Percentiles rank a stretch among this genome's conserved stretches.
These are phyloP conservation scores for Staphylotrichum tortipilum DNA, from an alignment of 495 filamentous ascomycete species.

Conservation along the genomic window DNA sequence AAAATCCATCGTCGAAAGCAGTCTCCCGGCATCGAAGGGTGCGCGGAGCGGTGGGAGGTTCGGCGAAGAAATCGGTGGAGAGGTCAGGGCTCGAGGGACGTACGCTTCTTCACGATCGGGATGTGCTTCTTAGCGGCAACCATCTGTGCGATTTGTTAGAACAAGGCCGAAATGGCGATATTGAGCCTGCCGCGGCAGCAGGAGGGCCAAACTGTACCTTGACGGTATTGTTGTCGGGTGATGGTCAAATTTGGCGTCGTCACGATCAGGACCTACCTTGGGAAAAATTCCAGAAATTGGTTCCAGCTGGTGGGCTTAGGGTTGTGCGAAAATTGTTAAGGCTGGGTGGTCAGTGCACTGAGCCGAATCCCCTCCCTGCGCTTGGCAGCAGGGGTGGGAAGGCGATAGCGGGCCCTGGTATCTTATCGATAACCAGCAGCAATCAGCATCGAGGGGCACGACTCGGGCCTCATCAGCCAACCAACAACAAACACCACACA, in stretches of 20 bases:
- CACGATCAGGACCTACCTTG: slow-evolving; percentile 27
- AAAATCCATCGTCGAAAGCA: not conserved
- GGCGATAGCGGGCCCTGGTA: not conserved
- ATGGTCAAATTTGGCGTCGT: slow-evolving; percentile 35
- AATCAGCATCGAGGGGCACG: not conserved
- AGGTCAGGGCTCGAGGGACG: slow-evolving; percentile 32
- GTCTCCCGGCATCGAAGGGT: not conserved
- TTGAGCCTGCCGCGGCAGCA: not conserved
- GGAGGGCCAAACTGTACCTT: slow-evolving; percentile 31
- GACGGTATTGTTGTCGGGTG: slow-evolving; percentile 37
- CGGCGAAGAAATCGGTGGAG: slow-evolving; percentile 9
- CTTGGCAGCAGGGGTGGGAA: slow-evolving; percentile 4
- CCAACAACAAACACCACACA: no score
- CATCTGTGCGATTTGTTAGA: slow-evolving; percentile 59
- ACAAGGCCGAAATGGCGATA: slow-evolving; percentile 5
- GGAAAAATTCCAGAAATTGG: slow-evolving; percentile 33
- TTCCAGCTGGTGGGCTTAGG: slow-evolving; percentile 27
- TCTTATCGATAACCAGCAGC: slow-evolving; percentile 7
- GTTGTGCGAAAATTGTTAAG: slow-evolving; percentile 28
- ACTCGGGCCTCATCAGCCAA: no score
- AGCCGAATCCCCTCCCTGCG: not conserved
- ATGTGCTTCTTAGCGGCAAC: slow-evolving; percentile 97
- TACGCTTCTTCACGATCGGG: slow-evolving; percentile 99
- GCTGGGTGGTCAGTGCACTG: slow-evolving; percentile 17
- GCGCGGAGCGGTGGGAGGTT: slow-evolving; percentile 1